Evolutionary conservation across 768 basidiomycete species (phyloP).

Genomic region (Pilatotrama ljubarskyi): DNA sequence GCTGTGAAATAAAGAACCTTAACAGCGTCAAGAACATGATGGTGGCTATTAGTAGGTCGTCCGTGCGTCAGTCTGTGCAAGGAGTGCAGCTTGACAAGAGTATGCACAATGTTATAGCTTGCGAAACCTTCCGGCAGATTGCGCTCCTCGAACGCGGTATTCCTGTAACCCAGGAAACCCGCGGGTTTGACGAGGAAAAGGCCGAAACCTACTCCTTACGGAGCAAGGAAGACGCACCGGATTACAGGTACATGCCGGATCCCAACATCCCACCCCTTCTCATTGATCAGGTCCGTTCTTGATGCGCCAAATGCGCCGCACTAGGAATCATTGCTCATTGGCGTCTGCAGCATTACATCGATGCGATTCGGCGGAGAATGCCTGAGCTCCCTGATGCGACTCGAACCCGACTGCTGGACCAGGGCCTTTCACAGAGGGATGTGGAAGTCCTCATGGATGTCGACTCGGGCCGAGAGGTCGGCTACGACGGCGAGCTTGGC

Average conservation of each 20-base stretch:
- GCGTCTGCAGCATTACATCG: constrained; percentile 58
- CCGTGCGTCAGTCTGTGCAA: background rate
- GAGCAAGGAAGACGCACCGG: constrained; percentile 91
- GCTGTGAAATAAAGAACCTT: constrained; percentile 96
- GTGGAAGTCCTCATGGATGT: constrained; percentile 74
- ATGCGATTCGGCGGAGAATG: constrained; percentile 49
- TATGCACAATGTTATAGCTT: constrained; percentile 44
- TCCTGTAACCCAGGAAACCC: constrained; percentile 78
- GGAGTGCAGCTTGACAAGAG: background rate
- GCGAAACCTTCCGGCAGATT: constrained; percentile 82
- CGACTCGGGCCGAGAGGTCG: constrained; percentile 63
- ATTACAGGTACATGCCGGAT: constrained; percentile 99
- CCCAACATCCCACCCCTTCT: constrained; percentile 82
- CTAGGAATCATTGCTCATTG: background rate
- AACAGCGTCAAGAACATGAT: constrained; percentile 87
- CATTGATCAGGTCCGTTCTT: constrained; percentile 40
- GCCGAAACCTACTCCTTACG: constrained; percentile 82
- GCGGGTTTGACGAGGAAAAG: constrained; percentile 82
- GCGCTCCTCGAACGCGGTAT: constrained; percentile 45
- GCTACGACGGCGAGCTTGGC: constrained; percentile 56
- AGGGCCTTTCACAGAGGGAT: constrained; percentile 62
- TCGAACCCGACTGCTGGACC: constrained; percentile 53
- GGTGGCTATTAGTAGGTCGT: constrained; percentile 72
- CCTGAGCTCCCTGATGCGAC: constrained; percentile 78
- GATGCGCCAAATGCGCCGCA: background rate